Conservation (phyloP, 257 asterid genomes). For the Craterostigma plantagineum region DNA sequence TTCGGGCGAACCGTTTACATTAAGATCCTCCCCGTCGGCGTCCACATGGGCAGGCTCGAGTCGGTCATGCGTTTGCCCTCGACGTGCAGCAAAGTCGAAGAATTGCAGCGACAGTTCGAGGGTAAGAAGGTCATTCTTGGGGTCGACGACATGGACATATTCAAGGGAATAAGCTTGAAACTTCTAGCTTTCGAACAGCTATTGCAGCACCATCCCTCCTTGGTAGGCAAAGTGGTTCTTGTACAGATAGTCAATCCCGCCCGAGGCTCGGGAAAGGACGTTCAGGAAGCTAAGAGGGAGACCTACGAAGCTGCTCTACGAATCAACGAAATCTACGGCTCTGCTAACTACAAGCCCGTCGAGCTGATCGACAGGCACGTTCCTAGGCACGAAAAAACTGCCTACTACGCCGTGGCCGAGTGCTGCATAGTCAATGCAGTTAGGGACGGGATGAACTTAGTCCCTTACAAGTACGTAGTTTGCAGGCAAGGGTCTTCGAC, state of each 20-base stretch:
- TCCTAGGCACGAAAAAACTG: conserved; percentile 47
- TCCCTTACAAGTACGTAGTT: conserved; percentile 51
- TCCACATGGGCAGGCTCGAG: conserved; percentile 59
- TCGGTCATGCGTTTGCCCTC: conserved; percentile 35
- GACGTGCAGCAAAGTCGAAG: conserved; percentile 28
- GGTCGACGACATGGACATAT: conserved; percentile 74
- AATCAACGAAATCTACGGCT: conserved; percentile 32
- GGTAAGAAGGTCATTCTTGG: conserved; percentile 49
- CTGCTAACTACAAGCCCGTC: conserved; percentile 28
- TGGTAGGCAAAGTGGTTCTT: conserved; percentile 35
- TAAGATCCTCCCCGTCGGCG: conserved; percentile 64
- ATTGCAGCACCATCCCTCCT: conserved; percentile 17
- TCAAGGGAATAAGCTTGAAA: conserved; percentile 61
- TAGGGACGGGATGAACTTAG: conserved; percentile 72
- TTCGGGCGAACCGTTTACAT: conserved; percentile 61
- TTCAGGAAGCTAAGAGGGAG: conserved; percentile 46
- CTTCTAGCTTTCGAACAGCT: conserved; percentile 57
- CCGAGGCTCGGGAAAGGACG: conserved; percentile 61
- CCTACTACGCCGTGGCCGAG: conserved; percentile 59
- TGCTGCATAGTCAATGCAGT: conserved; percentile 72
- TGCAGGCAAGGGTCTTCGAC: conserved; percentile 50
- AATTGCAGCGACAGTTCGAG: conserved; percentile 29
- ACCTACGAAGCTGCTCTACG: conserved; percentile 31
- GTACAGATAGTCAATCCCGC: conserved; percentile 72
- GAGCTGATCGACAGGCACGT: conserved; percentile 40